These are phyloP conservation scores for Solanum boliviense DNA, from an alignment of 257 asterid species.

Conservation along the genomic window DNA sequence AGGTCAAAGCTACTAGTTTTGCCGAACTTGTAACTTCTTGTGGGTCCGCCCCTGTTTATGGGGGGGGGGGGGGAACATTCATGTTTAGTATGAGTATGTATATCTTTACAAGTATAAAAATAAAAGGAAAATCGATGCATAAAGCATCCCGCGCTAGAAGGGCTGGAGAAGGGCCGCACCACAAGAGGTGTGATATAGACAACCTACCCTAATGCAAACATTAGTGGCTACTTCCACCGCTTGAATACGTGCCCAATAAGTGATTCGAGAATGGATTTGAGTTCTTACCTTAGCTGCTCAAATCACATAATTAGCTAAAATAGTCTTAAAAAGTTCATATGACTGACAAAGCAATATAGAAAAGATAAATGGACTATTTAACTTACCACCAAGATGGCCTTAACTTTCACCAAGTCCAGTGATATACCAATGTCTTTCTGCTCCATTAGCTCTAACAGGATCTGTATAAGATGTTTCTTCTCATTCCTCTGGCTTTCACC, in stretches of 20 bases:
- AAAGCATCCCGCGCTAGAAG: too few species aligned
- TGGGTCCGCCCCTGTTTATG: fast-evolving
- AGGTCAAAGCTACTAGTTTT: not conserved
- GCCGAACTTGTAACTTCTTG: not conserved
- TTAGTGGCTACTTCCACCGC: too few species aligned
- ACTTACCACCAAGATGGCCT: not conserved
- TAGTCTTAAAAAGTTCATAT: too few species aligned
- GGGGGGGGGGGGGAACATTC: not conserved
- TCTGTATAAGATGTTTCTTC: constrained; percentile 22
- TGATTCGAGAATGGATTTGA: too few species aligned
- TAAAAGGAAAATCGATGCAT: too few species aligned
- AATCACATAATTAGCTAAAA: too few species aligned
- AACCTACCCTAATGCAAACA: too few species aligned
- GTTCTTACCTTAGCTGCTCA: too few species aligned
- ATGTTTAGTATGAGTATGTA: not conserved
- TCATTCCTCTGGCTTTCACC: not conserved
- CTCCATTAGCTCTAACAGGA: constrained; percentile 22
- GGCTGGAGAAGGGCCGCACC: too few species aligned
- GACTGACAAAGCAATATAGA: not conserved
- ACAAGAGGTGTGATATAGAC: too few species aligned
- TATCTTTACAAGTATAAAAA: not conserved
- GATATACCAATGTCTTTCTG: constrained; percentile 4
- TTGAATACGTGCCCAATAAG: too few species aligned
- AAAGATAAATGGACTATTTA: not conserved
- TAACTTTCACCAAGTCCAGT: not conserved